Percentiles rank a stretch among this genome's conserved stretches.
These are phyloP conservation scores for Rhodotorula sp. DNA, from an alignment of 1,284 basidiomycete species.

Conservation along the genomic window DNA sequence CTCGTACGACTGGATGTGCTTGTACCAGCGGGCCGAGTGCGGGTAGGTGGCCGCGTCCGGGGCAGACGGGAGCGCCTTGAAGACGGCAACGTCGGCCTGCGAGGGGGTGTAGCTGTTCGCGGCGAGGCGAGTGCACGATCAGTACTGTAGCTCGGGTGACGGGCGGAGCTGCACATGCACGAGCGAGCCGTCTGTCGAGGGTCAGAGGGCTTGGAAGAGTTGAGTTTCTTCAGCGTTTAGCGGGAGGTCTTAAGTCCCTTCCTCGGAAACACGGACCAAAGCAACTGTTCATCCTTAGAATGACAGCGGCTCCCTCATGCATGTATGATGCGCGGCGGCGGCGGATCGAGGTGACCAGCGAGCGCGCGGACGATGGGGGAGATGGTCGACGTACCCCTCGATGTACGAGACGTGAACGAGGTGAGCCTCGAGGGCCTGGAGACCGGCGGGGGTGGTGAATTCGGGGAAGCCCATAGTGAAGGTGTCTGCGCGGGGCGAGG, in stretches of 20 bases:
- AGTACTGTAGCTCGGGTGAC: neutral
- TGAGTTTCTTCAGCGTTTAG: slow-evolving; percentile 70
- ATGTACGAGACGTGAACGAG: slow-evolving; percentile 83
- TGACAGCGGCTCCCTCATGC: neutral
- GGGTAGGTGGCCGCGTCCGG: slow-evolving; percentile 71
- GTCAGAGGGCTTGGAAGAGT: slow-evolving; percentile 83
- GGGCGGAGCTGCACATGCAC: neutral
- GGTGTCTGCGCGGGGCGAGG: neutral
- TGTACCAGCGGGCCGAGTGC: slow-evolving; percentile 89
- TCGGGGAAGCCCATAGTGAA: slow-evolving; percentile 38
- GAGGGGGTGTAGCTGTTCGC: slow-evolving; percentile 80
- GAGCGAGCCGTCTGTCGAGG: neutral
- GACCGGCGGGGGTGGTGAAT: slow-evolving; percentile 54
- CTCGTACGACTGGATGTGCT: slow-evolving; percentile 84
- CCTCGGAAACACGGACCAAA: slow-evolving; percentile 99
- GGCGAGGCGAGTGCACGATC: neutral
- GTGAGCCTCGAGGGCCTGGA: slow-evolving; percentile 73
- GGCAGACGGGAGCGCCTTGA: slow-evolving; percentile 69
- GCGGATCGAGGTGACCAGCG: neutral
- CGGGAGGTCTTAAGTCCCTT: slow-evolving; percentile 85
- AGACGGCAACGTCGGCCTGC: slow-evolving; percentile 94
- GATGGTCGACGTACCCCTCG: slow-evolving; percentile 73
- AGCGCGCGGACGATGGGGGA: neutral
- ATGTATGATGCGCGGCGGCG: no score
- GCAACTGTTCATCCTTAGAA: slow-evolving; percentile 70